Base-by-base conservation (phyloP, 1,284 basidiomycete species). In the Mycosarcoma mackinlayi region DNA sequence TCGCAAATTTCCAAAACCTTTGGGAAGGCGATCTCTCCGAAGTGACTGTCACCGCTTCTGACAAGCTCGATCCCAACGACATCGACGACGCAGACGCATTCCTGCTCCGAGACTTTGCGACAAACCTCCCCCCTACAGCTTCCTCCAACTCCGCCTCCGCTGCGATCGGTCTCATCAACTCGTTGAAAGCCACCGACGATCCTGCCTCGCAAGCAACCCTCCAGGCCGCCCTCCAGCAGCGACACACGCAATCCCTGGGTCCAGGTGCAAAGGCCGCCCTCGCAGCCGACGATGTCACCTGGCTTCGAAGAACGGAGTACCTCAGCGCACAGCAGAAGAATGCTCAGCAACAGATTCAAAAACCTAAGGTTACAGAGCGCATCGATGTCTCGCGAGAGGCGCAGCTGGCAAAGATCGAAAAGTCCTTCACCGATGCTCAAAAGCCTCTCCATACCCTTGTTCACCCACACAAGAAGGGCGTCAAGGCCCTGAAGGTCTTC, bases 301-400 rank as follows among this genome's bases (percentile, higher is more conserved):
- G 80, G 80, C 72, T 82, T 6, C 62, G 79, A 11, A 61, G 78
- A 16, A 82, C 80, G 9, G 79, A 82, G 39, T 81, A 81, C 37
- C 73, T 82, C 31, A 71, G 74, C 27, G 74, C 75, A 6, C 77
- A 81, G 39, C 73, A 75, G 39, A 76, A 68, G 34, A 59, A 59
- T 23, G 59, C 58, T 27, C 75, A 76, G 58, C 59, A 73, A 19
- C 49, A 57, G 18, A 59, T 69, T 9, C 63, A 64, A 6, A 71
- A 73, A 51, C 61, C 67, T 37, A 57, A 65, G 35, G 51, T 61
- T 19, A 45, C 57, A 40, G 63, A 74, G 38, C 45, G 44, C 33
- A 62, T 78, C 52, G 78, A 82, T 42, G 61, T 73, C 6, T 79
- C 79, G 2, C 55, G 62, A 19, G 55, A 70, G 3, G 80, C 73